These are phyloP conservation scores for Nicotiana rustica DNA, from an alignment of 305 asterid genomes.

Conservation along the genomic window DNA sequence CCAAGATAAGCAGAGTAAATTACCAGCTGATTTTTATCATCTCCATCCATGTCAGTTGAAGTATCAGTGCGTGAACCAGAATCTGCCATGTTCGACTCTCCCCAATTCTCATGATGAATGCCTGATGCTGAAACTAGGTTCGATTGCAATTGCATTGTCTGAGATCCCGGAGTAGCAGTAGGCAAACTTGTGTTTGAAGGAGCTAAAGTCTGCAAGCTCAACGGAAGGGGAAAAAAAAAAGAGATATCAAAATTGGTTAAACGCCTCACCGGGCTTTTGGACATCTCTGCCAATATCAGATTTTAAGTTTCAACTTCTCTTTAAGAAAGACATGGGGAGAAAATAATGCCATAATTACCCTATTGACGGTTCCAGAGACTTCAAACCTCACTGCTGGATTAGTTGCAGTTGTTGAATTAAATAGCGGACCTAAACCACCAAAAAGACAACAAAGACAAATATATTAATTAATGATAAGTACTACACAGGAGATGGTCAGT, in stretches of 20 bases:
- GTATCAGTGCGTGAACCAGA: constrained; percentile 86
- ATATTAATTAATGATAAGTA: neutral
- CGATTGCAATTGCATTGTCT: constrained; percentile 51
- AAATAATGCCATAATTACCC: constrained; percentile 49
- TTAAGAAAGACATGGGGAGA: constrained; percentile 29
- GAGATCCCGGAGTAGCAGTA: constrained; percentile 52
- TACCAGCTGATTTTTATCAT: constrained; percentile 77
- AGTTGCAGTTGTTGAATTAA: constrained; percentile 49
- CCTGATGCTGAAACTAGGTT: constrained; percentile 53
- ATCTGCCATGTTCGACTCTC: constrained; percentile 92
- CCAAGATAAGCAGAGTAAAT: constrained; percentile 24
- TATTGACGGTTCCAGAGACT: constrained; percentile 54
- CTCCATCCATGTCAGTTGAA: constrained; percentile 81
- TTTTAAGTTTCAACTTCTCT: neutral
- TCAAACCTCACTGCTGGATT: constrained; percentile 54
- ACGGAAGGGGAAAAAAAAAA: constrained; percentile 9
- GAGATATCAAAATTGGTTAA: constrained; percentile 36
- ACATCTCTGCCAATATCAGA: constrained; percentile 22
- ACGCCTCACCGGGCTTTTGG: neutral
- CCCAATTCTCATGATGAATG: constrained; percentile 84
- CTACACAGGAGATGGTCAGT: neutral
- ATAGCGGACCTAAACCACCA: constrained; percentile 53
- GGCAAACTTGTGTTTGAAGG: constrained; percentile 55
- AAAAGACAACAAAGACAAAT: neutral
- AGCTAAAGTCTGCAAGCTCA: constrained; percentile 52